Percentiles rank a stretch among this genome's conserved stretches.
Conservation (phyloP, 2,329 filamentous ascomycete genomes). For the Reticulascus tulasneorum region DNA sequence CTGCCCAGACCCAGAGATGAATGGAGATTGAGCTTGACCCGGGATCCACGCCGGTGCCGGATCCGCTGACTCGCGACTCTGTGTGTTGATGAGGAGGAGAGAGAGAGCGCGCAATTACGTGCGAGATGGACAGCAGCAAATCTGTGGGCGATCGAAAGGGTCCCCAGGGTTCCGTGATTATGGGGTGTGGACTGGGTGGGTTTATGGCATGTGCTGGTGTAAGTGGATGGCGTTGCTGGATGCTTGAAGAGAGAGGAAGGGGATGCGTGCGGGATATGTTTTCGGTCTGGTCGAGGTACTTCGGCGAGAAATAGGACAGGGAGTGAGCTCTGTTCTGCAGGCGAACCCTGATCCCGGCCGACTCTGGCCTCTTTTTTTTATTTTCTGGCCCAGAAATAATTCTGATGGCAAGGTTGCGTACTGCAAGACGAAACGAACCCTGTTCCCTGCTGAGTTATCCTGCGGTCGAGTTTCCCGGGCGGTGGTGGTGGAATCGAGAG, state of each 20-base stretch:
- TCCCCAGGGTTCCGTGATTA: slow-evolving; percentile 3
- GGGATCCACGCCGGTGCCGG: slow-evolving; percentile 11
- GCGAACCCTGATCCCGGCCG: slow-evolving; percentile 5
- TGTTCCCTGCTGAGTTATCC: slow-evolving; percentile 8
- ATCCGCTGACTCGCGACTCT: slow-evolving; percentile 14
- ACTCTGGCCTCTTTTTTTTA: background rate
- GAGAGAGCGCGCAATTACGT: slow-evolving; percentile 6
- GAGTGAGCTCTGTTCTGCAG: background rate
- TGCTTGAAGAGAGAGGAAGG: background rate
- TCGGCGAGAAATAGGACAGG: no score
- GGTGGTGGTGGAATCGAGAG: slow-evolving; percentile 4
- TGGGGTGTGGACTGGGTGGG: slow-evolving; percentile 1
- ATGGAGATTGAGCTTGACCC: no score
- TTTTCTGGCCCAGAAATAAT: slow-evolving; percentile 2
- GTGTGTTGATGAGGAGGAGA: slow-evolving; percentile 1
- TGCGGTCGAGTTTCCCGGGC: slow-evolving; percentile 9
- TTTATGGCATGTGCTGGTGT: slow-evolving; percentile 3
- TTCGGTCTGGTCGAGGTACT: no score
- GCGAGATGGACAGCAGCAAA: background rate
- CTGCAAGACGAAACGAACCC: background rate
- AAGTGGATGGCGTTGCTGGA: slow-evolving; percentile 3
- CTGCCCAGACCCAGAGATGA: no score
- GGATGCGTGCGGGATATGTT: background rate
- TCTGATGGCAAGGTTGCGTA: background rate
- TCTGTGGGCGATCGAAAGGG: slow-evolving; percentile 3